Evolutionary conservation across 306 rosid genomes (phyloP).

Genomic region (Citrullus mucosospermus): DNA sequence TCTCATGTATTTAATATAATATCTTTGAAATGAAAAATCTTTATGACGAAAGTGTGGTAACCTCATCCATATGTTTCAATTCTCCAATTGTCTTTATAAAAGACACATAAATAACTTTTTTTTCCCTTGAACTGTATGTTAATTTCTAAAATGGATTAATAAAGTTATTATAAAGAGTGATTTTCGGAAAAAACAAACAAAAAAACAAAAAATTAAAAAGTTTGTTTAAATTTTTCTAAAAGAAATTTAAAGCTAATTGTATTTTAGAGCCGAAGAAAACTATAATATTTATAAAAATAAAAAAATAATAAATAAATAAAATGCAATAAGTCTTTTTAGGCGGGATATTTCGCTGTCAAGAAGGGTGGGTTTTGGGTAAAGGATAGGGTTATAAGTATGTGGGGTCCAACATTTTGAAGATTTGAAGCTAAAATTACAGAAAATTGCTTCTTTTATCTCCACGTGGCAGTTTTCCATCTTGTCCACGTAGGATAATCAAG

Average conservation of each 20-base stretch:
- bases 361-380: slow-evolving; percentile 3
- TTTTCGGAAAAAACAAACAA: neutral
- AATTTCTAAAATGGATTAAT: neutral
- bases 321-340: slow-evolving; percentile 23
- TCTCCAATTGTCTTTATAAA: too few species aligned
- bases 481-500: neutral
- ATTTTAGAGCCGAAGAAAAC: neutral
- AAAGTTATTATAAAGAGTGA: neutral
- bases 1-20: too few species aligned
- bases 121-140: neutral
- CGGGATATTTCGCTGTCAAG: slow-evolving; percentile 57
- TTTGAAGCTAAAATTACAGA: neutral
- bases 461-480: neutral
- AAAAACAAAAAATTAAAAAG: neutral
- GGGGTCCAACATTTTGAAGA: neutral
- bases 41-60: too few species aligned
- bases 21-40: too few species aligned
- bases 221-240: neutral
- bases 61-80: too few species aligned
- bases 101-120: too few species aligned
- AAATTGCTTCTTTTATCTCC: neutral
- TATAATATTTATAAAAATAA: neutral
- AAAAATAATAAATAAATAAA: neutral
- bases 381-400: neutral
- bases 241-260: neutral